phyloP scores from a whole-genome alignment of 106 monocot species.

The Iris macrosiphon region DNA sequence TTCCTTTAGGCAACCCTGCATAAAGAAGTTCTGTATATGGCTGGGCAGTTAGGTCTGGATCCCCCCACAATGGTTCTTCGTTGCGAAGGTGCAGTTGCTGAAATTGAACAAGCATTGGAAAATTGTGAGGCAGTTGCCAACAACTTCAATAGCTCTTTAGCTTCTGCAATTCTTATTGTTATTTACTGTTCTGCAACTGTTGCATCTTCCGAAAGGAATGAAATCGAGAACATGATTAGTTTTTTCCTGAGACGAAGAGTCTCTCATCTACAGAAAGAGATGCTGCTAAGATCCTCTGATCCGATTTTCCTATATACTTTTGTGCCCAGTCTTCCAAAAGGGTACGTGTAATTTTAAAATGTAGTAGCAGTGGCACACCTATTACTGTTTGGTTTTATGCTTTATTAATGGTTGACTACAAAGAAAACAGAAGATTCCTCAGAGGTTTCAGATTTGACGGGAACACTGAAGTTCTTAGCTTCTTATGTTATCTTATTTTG shows the following conservation, averaged over 20 bases:
- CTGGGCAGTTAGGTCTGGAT: slow-evolving; percentile 77
- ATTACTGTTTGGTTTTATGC: no score
- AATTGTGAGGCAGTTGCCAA: slow-evolving; percentile 83
- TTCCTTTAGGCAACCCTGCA: slow-evolving; percentile 50
- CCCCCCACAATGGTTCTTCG: slow-evolving; percentile 81
- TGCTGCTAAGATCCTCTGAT: neutral
- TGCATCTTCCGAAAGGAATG: slow-evolving; percentile 30
- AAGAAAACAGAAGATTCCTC: no score
- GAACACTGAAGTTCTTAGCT: no score
- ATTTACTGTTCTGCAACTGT: slow-evolving; percentile 73
- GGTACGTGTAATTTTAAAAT: slow-evolving; percentile 34
- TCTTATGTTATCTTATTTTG: no score
- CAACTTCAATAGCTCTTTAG: slow-evolving; percentile 54
- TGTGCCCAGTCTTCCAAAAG: slow-evolving; percentile 59
- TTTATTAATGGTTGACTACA: no score
- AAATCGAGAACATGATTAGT: slow-evolving; percentile 33
- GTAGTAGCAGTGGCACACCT: no score
- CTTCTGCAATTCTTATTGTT: slow-evolving; percentile 52
- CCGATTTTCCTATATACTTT: slow-evolving; percentile 50
- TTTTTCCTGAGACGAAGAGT: slow-evolving; percentile 5
- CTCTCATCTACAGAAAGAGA: slow-evolving; percentile 2
- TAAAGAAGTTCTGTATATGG: slow-evolving; percentile 65
- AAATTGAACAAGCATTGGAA: slow-evolving; percentile 62
- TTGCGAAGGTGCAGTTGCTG: slow-evolving; percentile 45
- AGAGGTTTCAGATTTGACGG: no score